phyloP scores from a whole-genome alignment of 257 asterid genomes.

The Plectranthus barbatus region DNA sequence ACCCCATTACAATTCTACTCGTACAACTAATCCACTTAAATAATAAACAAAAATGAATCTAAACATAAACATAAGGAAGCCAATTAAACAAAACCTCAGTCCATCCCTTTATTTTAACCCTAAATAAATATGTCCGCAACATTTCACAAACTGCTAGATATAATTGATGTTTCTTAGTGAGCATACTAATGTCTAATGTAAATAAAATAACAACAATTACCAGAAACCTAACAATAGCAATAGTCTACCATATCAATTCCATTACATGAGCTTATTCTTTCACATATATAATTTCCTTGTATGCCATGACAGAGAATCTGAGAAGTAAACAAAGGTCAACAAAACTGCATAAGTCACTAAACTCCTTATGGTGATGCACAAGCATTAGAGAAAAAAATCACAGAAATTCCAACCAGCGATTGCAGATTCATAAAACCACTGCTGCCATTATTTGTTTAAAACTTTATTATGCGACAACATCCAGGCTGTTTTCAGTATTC shows the following conservation, averaged over 20 bases:
- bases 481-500: not conserved
- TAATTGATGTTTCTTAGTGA: no score
- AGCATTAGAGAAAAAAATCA: not conserved
- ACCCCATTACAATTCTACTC: no score
- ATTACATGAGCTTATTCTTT: not conserved
- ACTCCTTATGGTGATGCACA: not conserved
- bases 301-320: not conserved
- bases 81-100: no score
- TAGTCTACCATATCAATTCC: not conserved
- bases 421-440: not conserved
- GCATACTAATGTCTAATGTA: no score
- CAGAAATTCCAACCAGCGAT: not conserved
- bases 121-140: no score
- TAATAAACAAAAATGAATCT: no score
- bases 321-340: not conserved
- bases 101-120: no score
- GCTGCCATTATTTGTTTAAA: not conserved
- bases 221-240: not conserved
- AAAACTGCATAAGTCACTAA: not conserved
- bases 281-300: not conserved
- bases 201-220: not conserved
- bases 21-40: no score
- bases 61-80: no score
- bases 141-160: no score
- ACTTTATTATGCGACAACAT: not conserved